Percentiles rank a stretch among this genome's conserved stretches.
Conservation (phyloP, 331 rosid species). For the Erythrophleum ivorense region DNA sequence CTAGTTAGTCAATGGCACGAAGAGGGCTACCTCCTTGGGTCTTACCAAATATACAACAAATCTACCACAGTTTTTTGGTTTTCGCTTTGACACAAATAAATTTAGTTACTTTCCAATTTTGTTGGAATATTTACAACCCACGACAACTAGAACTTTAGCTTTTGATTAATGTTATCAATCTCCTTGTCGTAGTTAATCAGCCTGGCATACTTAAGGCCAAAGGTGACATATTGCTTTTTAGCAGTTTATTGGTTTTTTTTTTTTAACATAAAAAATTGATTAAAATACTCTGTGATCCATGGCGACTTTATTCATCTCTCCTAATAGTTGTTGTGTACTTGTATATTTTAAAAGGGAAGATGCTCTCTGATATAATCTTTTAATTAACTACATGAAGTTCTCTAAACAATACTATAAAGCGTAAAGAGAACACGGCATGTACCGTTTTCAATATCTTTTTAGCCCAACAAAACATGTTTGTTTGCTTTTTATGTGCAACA, state of each 20-base stretch:
- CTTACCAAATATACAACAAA: neutral
- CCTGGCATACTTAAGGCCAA: neutral
- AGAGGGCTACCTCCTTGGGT: too few species aligned
- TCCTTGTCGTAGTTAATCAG: neutral
- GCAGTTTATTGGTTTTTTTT: neutral
- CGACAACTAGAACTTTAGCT: too few species aligned
- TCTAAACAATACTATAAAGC: neutral
- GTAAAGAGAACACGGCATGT: neutral
- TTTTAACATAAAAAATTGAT: neutral
- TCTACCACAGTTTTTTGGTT: neutral
- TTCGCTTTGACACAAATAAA: neutral
- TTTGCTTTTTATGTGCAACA: neutral
- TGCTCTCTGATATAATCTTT: neutral
- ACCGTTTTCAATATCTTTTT: neutral
- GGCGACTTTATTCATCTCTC: neutral
- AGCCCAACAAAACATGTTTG: constrained; percentile 15
- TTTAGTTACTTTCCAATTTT: neutral
- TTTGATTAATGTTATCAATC: too few species aligned
- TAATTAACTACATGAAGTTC: neutral
- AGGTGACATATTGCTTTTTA: neutral
- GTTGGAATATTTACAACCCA: neutral
- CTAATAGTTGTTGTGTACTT: neutral
- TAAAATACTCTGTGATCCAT: neutral
- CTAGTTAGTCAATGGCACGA: too few species aligned
- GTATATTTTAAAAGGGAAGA: neutral